phyloP scores from a whole-genome alignment of 768 basidiomycete species.

The Tylopilus plumbeoviolaceoides region DNA sequence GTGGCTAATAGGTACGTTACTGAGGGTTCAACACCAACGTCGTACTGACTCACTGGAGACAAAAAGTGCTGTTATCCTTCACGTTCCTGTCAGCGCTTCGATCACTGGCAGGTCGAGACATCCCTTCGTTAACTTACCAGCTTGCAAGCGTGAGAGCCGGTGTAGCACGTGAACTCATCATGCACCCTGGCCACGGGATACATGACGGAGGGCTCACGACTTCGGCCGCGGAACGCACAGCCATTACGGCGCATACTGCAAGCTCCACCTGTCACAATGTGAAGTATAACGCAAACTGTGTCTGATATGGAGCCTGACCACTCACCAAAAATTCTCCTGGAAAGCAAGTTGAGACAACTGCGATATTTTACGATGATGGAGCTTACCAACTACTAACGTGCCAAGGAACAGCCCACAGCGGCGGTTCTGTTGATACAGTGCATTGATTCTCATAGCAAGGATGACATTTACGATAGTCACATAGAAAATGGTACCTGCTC shows the following conservation, averaged over 20 bases:
- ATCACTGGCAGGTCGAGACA: neutral
- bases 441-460: conserved; percentile 17
- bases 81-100: neutral
- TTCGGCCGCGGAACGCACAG: conserved; percentile 8
- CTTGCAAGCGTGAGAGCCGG: conserved; percentile 19
- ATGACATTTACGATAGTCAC: conserved; percentile 20
- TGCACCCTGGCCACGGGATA: conserved; percentile 14
- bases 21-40: neutral
- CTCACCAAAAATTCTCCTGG: conserved; percentile 20
- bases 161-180: conserved; percentile 2
- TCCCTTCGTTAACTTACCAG: conserved; percentile 10
- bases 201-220: conserved; percentile 19
- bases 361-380: neutral
- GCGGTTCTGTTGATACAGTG: conserved; percentile 7
- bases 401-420: conserved; percentile 2
- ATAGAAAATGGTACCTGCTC: conserved; percentile 18
- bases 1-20: conserved; percentile 10
- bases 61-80: conserved; percentile 17
- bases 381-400: conserved; percentile 17
- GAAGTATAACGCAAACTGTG: neutral
- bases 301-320: neutral
- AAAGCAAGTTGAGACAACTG: neutral
- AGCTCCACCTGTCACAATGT: conserved; percentile 14
- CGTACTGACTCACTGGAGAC: conserved; percentile 15
- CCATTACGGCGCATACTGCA: conserved; percentile 10